These are phyloP conservation scores for Wickerhamomyces strasburgensis DNA, from an alignment of 805 yeast species.

Conservation along the genomic window DNA sequence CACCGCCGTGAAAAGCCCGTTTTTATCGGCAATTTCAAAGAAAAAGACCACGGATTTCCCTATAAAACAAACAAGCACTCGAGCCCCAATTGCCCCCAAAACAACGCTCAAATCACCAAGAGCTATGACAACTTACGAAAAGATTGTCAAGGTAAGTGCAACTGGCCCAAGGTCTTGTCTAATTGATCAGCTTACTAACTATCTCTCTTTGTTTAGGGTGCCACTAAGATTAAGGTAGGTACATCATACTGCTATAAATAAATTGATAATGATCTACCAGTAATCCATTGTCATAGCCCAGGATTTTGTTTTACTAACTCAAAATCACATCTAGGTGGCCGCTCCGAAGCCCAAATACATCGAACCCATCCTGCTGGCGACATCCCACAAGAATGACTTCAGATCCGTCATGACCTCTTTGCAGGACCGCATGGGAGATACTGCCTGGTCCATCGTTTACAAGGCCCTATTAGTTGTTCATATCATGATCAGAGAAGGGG, in stretches of 20 bases:
- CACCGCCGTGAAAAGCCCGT: too few species aligned
- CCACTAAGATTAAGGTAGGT: slow-evolving; percentile 55
- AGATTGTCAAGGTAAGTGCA: slow-evolving; percentile 56
- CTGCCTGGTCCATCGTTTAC: slow-evolving; percentile 89
- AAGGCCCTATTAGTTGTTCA: slow-evolving; percentile 82
- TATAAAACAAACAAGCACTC: too few species aligned
- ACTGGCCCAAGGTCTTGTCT: neutral
- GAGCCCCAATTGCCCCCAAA: too few species aligned
- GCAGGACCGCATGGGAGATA: slow-evolving; percentile 58
- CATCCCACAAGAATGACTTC: slow-evolving; percentile 42
- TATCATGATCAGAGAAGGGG: slow-evolving; percentile 91
- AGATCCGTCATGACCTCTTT: slow-evolving; percentile 64
- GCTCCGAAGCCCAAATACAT: slow-evolving; percentile 97
- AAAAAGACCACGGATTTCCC: too few species aligned
- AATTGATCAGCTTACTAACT: slow-evolving; percentile 4
- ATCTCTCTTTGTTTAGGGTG: slow-evolving; percentile 39
- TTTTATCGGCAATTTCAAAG: neutral
- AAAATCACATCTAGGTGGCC: slow-evolving; percentile 60
- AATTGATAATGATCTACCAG: too few species aligned
- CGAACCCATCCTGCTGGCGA: slow-evolving; percentile 74
- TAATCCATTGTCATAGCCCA: neutral
- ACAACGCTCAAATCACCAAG: neutral
- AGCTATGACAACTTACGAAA: slow-evolving; percentile 60
- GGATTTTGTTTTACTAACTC: slow-evolving; percentile 2
- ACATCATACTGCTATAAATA: too few species aligned